Conservation (phyloP, 768 basidiomycete species). For the Clavulina sp. region DNA sequence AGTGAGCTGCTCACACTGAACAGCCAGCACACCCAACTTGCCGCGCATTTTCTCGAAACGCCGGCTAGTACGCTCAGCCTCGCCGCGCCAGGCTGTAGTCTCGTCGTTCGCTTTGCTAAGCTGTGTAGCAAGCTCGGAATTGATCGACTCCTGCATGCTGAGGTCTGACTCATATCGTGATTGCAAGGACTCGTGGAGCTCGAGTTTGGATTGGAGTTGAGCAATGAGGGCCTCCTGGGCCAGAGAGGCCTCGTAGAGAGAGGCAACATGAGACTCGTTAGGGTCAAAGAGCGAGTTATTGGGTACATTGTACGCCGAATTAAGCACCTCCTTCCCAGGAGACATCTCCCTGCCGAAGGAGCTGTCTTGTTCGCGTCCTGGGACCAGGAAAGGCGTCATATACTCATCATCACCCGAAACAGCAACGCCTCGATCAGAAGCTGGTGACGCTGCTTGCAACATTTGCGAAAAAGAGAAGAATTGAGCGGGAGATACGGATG, state of each 20-base stretch:
- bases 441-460: background rate
- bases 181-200: background rate
- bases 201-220: background rate
- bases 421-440: background rate
- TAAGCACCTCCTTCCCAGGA: background rate
- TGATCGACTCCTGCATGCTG: background rate
- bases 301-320: background rate
- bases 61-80: background rate
- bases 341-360: background rate
- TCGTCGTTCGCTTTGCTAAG: background rate
- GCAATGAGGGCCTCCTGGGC: background rate
- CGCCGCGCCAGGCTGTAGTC: background rate
- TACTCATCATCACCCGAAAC: background rate
- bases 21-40: background rate
- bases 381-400: background rate
- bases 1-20: background rate
- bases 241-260: background rate
- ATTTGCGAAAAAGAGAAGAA: background rate
- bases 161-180: slow-evolving; percentile 1
- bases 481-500: background rate
- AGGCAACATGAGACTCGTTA: background rate
- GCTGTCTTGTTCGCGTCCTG: background rate
- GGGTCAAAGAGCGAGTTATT: background rate
- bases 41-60: background rate
- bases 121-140: background rate